Evolutionary conservation across 192 early-diverging fungal species (phyloP).

Genomic region (Entomortierella lignicola): DNA sequence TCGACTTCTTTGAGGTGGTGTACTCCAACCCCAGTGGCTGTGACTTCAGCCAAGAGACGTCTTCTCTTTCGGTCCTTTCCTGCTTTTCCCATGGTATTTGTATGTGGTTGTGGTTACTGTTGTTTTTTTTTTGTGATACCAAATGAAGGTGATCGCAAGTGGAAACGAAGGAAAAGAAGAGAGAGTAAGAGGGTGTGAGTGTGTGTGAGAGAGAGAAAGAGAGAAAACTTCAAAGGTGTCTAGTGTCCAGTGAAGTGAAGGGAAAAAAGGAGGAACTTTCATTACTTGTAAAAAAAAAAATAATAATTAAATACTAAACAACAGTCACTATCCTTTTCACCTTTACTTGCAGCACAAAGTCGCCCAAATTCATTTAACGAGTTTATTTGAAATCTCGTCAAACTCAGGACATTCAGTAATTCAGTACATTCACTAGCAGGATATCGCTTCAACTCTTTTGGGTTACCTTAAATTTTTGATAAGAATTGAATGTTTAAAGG

Average conservation of each 20-base stretch:
- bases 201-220: too few species aligned
- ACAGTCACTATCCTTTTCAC: slow-evolving; percentile 47
- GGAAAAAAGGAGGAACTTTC: slow-evolving; percentile 14
- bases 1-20: slow-evolving; percentile 9
- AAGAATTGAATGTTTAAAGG: too few species aligned
- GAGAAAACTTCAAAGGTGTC: neutral
- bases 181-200: slow-evolving; percentile 5
- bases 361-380: too few species aligned
- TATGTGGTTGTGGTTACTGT: neutral
- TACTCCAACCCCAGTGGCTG: slow-evolving; percentile 9
- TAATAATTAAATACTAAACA: slow-evolving; percentile 22
- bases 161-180: neutral
- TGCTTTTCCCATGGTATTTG: slow-evolving; percentile 66
- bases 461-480: too few species aligned
- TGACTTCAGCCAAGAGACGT: slow-evolving; percentile 58
- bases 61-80: slow-evolving; percentile 68
- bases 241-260: neutral
- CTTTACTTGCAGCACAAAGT: too few species aligned
- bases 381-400: neutral
- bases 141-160: neutral
- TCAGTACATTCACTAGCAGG: too few species aligned
- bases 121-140: too few species aligned
- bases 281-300: neutral
- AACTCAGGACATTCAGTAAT: neutral
- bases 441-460: too few species aligned